phyloP scores from a whole-genome alignment of 768 basidiomycete species.

The Plicaturopsis crispa region DNA sequence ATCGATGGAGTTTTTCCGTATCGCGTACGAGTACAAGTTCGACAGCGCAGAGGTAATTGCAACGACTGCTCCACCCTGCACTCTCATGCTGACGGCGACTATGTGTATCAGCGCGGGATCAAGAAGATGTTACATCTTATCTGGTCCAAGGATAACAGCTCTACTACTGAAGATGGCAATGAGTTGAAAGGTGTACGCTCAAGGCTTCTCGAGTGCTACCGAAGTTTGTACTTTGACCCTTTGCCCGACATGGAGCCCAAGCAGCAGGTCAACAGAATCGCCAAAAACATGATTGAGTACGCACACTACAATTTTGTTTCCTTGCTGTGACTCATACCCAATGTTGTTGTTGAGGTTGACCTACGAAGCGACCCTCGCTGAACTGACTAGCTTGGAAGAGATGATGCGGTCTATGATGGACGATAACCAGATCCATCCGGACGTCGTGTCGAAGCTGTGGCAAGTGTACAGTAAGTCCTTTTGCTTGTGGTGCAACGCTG shows the following conservation, averaged over 20 bases:
- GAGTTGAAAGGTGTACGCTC: constrained; percentile 87
- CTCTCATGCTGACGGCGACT: constrained; percentile 4
- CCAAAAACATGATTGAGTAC: constrained; percentile 96
- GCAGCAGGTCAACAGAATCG: constrained; percentile 83
- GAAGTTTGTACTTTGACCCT: constrained; percentile 82
- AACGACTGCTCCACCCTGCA: neutral
- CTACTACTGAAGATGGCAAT: constrained; percentile 50
- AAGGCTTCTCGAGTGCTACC: constrained; percentile 83
- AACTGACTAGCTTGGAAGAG: constrained; percentile 93
- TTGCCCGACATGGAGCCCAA: constrained; percentile 68
- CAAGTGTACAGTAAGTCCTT: constrained; percentile 79
- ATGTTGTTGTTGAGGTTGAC: constrained; percentile 55
- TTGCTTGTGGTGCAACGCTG: neutral
- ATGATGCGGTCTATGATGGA: constrained; percentile 97
- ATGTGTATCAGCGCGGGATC: constrained; percentile 58
- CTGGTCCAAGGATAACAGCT: constrained; percentile 90
- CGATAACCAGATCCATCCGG: constrained; percentile 72
- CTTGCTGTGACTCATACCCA: neutral
- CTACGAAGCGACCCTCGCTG: constrained; percentile 87
- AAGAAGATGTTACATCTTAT: constrained; percentile 96
- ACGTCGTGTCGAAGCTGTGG: constrained; percentile 91
- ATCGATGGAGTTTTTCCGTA: constrained; percentile 84
- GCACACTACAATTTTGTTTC: constrained; percentile 17
- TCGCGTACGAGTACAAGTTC: constrained; percentile 76
- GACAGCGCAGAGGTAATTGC: constrained; percentile 60